Evolutionary conservation across 192 early-diverging fungal genomes (phyloP), one percentile per base, ranked within the genome.

Genomic region (Mortierella hygrophila): DNA sequence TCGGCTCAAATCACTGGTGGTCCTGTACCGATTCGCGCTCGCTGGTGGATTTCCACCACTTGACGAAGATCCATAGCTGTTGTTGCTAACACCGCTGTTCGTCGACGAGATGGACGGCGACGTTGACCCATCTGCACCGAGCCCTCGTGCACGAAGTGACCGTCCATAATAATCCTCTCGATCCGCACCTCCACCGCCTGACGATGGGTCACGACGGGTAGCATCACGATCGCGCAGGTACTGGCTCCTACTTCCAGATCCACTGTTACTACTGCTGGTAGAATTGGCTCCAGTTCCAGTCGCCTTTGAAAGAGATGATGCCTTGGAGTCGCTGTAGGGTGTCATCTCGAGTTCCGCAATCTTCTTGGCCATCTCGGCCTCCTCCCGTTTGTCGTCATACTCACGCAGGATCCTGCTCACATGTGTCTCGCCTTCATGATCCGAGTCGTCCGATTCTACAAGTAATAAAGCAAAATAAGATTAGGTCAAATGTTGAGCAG

Each of bases 361-460:
- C 77, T 86, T 86, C 32, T 74, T 75, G 8, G 78, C 83, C 46
- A 86, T 55, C 75, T 86, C 83, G 49, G 15, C 35, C 20, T 78
- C 86, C 3, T 87, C 84, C 44, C 92, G 93, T 46, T 92, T 89
- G 40, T 92, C 90, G 55, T 85, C 82, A 76, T 90, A 79, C 37
- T 93, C 92, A 21, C 92, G 84, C 29, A 93, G 74, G 60, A 90
- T 77, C 40, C 91, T 84, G 9, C 89, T 82, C 29, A 93, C 90
- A 82, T 92, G 91, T 6, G 90, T 77, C 75, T 93, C 92, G 26
- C 90, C 91, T 74, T 93, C 90, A 75, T 85, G 80, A 65, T 90
- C 92, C 23, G 89, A 89, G 70, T 91, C 90, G 47, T 93, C 92
- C 20, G 92, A 93, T 70, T 93, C 92, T 93, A 76, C 70, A 32